Evolutionary conservation across 2,329 filamentous ascomycete genomes (phyloP).

Genomic region (Colletotrichum gloeosporioides): DNA sequence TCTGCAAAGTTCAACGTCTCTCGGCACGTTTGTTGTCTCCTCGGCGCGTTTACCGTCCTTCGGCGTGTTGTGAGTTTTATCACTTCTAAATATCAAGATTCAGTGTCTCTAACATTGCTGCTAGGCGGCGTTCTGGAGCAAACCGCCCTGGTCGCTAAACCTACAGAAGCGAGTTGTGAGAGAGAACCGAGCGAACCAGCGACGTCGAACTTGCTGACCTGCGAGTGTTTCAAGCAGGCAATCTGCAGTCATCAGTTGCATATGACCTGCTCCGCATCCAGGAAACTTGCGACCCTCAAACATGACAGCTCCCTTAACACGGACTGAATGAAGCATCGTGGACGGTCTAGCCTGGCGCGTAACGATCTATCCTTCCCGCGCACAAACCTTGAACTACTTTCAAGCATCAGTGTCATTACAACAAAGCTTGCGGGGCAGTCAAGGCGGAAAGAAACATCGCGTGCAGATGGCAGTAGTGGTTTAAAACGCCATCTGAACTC

Average conservation of each 20-base stretch:
- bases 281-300: neutral
- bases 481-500: slow-evolving; percentile 17
- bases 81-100: neutral
- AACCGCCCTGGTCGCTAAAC: neutral
- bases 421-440: neutral
- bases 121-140: neutral
- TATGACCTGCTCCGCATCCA: neutral
- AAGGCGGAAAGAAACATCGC: neutral
- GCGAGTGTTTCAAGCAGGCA: neutral
- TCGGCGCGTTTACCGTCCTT: neutral
- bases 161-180: neutral
- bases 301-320: neutral
- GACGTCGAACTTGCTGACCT: neutral
- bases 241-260: neutral
- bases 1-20: neutral
- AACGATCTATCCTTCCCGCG: neutral
- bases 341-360: neutral
- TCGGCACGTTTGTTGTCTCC: neutral
- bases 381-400: neutral
- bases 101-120: neutral
- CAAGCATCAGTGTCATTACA: neutral
- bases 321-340: neutral
- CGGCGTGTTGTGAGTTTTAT: neutral
- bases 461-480: neutral
- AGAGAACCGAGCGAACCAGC: neutral